Evolutionary conservation across 108 stramenopile species (phyloP).

Genomic region (Cyclotella cryptica): DNA sequence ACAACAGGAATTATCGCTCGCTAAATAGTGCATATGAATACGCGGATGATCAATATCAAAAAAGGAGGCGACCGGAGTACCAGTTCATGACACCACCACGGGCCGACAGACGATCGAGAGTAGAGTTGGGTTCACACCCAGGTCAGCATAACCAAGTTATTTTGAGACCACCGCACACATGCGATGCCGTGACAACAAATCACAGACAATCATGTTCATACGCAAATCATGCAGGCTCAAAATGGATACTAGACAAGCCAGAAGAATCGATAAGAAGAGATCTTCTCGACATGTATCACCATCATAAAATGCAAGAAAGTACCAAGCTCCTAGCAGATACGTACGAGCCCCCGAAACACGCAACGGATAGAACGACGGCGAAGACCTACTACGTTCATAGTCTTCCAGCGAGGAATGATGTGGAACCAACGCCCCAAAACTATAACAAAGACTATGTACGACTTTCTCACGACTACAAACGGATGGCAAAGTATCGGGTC

Average conservation of each 20-base stretch:
- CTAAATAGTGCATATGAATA: background rate
- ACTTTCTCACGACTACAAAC: slow-evolving; percentile 25
- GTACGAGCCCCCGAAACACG: background rate
- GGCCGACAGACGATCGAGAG: background rate
- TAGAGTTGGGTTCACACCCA: background rate
- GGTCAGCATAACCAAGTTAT: background rate
- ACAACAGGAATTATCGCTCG: slow-evolving; percentile 4
- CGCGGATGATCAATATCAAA: background rate
- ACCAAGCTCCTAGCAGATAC: background rate
- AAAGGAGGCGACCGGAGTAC: background rate
- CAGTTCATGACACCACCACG: slow-evolving; percentile 14
- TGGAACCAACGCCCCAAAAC: background rate
- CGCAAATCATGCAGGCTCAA: background rate
- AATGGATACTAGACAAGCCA: background rate
- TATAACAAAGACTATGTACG: slow-evolving; percentile 33
- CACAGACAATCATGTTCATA: slow-evolving; percentile 1
- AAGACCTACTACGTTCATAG: background rate
- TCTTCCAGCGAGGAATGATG: background rate
- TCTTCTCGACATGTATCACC: background rate
- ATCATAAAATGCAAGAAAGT: background rate
- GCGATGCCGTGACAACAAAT: background rate
- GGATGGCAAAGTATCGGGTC: slow-evolving; percentile 28
- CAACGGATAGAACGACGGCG: background rate
- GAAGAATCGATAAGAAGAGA: background rate
- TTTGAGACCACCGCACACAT: background rate